Percentiles rank a stretch among this genome's conserved stretches.
These are phyloP conservation scores for Penicillium longicatenatum DNA, from an alignment of 495 filamentous ascomycete genomes.

Conservation along the genomic window DNA sequence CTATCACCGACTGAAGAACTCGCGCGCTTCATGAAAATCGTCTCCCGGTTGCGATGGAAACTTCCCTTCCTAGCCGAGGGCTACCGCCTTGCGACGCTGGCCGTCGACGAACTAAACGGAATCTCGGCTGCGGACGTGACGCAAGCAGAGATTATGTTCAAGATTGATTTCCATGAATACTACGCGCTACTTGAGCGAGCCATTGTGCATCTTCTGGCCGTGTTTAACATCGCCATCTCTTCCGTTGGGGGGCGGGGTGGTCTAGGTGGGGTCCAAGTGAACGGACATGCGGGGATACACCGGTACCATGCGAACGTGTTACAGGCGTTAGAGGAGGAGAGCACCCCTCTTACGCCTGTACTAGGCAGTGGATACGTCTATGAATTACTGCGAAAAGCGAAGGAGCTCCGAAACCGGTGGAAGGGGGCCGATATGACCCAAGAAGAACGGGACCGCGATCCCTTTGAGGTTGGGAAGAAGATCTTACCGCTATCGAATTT, in stretches of 20 bases:
- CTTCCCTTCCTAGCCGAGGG: slow-evolving; percentile 55
- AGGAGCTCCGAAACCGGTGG: slow-evolving; percentile 68
- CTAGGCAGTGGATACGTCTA: slow-evolving; percentile 52
- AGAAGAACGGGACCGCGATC: slow-evolving; percentile 36
- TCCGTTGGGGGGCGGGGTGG: slow-evolving; percentile 10
- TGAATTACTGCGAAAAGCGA: slow-evolving; percentile 55
- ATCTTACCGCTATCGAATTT: slow-evolving; percentile 49
- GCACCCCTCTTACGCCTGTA: slow-evolving; percentile 51
- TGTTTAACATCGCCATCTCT: slow-evolving; percentile 54
- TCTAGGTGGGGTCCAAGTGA: slow-evolving; percentile 1
- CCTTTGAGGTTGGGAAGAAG: slow-evolving; percentile 11
- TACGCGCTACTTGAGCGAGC: slow-evolving; percentile 67
- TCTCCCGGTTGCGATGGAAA: slow-evolving; percentile 61
- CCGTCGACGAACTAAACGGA: slow-evolving; percentile 2
- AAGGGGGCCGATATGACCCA: slow-evolving; percentile 55
- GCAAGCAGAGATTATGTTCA: slow-evolving; percentile 64
- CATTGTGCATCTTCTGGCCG: slow-evolving; percentile 59
- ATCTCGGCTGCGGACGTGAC: slow-evolving; percentile 20
- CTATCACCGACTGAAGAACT: slow-evolving; percentile 46
- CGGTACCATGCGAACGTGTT: slow-evolving; percentile 68
- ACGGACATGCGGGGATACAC: slow-evolving; percentile 34
- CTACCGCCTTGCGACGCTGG: slow-evolving; percentile 49
- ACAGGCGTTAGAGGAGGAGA: slow-evolving; percentile 48
- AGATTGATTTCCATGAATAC: slow-evolving; percentile 71
- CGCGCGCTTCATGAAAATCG: slow-evolving; percentile 56